These are phyloP conservation scores for Monilinia polystroma DNA, from an alignment of 2,329 filamentous ascomycete genomes.

Conservation along the genomic window DNA sequence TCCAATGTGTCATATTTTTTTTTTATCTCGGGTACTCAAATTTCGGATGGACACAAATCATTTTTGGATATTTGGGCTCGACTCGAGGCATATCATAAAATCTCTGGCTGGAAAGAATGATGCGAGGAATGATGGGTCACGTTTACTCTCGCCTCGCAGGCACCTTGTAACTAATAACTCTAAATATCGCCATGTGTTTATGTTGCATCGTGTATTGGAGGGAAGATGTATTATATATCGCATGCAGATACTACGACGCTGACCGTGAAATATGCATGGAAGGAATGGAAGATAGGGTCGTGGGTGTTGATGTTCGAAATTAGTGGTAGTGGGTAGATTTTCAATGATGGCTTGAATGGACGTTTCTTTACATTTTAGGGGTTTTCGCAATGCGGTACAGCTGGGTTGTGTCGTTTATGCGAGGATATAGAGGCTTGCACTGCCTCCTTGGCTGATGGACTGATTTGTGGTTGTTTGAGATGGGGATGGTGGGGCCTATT, in stretches of 20 bases:
- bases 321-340: too few relatives aligned
- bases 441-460: not conserved
- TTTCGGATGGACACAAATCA: too few relatives aligned
- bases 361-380: not conserved
- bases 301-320: too few relatives aligned
- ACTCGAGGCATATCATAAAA: too few relatives aligned
- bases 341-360: too few relatives aligned
- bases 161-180: not conserved
- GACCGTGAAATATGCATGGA: not conserved
- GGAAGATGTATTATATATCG: not conserved
- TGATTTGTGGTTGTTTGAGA: not conserved
- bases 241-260: not conserved
- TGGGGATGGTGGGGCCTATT: not conserved
- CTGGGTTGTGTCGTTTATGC: not conserved
- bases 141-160: not conserved
- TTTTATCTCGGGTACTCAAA: too few relatives aligned
- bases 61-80: not conserved
- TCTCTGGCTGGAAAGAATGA: not conserved
- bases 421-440: not conserved
- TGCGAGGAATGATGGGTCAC: not conserved
- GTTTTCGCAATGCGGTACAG: not conserved
- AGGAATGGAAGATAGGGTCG: not conserved
- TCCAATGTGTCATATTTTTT: too few relatives aligned
- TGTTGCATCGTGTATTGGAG: not conserved
- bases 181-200: not conserved